Conservation (phyloP, 768 basidiomycete species). For the Russula brevipes region DNA sequence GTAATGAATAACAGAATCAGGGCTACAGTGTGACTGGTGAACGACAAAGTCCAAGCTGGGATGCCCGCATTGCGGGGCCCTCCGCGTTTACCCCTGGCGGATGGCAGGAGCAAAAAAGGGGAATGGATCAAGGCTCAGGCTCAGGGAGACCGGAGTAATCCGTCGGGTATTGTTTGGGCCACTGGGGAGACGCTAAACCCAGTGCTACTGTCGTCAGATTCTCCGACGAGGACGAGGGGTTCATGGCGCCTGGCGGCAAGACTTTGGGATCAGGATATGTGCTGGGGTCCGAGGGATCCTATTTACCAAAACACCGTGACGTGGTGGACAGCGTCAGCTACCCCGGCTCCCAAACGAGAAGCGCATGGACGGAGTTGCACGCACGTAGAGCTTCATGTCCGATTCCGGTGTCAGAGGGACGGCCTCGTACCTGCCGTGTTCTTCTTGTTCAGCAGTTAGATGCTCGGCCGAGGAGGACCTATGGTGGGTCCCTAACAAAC, state of each 20-base stretch:
- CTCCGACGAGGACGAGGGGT: no score
- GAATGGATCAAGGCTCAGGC: background rate
- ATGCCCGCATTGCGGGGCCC: background rate
- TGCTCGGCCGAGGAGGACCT: no score
- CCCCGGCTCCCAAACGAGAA: no score
- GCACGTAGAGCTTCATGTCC: constrained; percentile 8
- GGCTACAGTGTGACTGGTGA: background rate
- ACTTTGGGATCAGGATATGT: background rate
- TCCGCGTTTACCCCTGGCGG: background rate
- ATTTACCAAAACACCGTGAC: background rate
- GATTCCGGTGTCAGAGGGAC: background rate
- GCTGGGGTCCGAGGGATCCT: constrained; percentile 8
- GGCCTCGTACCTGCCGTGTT: background rate
- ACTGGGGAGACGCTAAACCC: background rate
- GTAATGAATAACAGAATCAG: background rate
- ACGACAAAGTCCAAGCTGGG: background rate
- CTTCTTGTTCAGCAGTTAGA: background rate
- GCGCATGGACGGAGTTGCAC: background rate
- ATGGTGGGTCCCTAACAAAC: rapidly evolving
- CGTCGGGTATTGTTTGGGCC: no score
- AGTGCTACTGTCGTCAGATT: background rate
- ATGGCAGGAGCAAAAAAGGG: no score
- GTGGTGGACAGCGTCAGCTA: background rate
- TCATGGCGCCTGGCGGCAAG: background rate
- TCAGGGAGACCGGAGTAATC: background rate